phyloP scores from a whole-genome alignment of 257 asterid species.

The Solanum virginianum region DNA sequence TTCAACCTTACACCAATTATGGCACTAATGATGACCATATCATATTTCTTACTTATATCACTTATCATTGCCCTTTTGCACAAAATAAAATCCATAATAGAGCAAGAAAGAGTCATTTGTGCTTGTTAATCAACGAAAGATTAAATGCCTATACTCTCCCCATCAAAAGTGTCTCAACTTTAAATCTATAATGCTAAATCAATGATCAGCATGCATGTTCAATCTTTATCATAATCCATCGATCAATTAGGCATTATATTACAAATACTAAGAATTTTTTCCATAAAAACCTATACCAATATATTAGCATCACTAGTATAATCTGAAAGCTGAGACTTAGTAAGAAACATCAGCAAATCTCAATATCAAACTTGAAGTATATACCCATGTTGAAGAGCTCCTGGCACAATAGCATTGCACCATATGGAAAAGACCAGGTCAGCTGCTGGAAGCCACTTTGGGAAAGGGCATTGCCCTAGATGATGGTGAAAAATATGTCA shows the following conservation, averaged over 20 bases:
- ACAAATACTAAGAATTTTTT: not conserved
- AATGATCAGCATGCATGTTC: not conserved
- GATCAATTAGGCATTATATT: not conserved
- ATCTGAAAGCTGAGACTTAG: not conserved
- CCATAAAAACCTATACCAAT: not conserved
- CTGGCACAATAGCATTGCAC: slow-evolving; percentile 77
- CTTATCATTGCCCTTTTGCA: not conserved
- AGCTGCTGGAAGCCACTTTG: slow-evolving; percentile 80
- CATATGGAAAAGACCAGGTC: slow-evolving; percentile 92
- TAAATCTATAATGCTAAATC: not conserved
- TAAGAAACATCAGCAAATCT: slow-evolving; percentile 29
- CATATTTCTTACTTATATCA: not conserved
- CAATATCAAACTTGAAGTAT: slow-evolving; percentile 68
- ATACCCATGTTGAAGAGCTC: slow-evolving; percentile 96
- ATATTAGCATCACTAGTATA: not conserved
- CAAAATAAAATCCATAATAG: not conserved
- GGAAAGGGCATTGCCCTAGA: slow-evolving; percentile 88
- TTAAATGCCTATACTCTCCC: not conserved
- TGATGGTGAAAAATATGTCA: slow-evolving; percentile 58
- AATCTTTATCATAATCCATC: not conserved
- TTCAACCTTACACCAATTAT: not conserved
- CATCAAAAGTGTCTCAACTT: not conserved
- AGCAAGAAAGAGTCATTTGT: not conserved
- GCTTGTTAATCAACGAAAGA: not conserved
- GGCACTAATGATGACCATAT: not conserved